Evolutionary conservation across 495 filamentous ascomycete species (phyloP).

Genomic region (Trichoderma virens): DNA sequence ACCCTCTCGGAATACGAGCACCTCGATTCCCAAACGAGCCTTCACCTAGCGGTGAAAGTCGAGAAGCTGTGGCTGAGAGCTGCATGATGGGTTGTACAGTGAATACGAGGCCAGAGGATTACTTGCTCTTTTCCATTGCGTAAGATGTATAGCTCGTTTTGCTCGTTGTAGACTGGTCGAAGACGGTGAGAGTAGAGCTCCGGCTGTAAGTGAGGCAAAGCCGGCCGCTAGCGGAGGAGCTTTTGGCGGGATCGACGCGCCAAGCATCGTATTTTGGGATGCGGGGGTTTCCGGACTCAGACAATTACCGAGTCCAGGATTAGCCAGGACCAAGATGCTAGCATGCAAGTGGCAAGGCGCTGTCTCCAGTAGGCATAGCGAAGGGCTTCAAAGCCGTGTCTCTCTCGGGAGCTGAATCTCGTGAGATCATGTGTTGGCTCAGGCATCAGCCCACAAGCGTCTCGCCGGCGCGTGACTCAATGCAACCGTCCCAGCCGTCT

Average conservation of each 20-base stretch:
- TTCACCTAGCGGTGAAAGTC: not conserved
- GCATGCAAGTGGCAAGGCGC: not conserved
- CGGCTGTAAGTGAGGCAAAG: not conserved
- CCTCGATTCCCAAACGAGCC: not conserved
- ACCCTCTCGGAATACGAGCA: not conserved
- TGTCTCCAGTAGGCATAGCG: not conserved
- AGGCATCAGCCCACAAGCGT: not conserved
- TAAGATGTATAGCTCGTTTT: not conserved
- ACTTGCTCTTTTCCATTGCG: constrained; percentile 1
- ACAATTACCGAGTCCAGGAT: not conserved
- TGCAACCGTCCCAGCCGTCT: not conserved
- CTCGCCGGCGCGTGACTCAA: not conserved
- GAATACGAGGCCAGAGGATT: not conserved
- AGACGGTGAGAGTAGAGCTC: not conserved
- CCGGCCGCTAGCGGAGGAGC: not conserved
- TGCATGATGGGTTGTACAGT: not conserved
- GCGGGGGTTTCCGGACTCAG: not conserved
- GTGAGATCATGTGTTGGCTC: not conserved
- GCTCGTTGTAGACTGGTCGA: not conserved
- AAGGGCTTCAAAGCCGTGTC: too few relatives aligned
- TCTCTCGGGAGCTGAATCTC: not conserved
- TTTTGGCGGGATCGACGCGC: not conserved
- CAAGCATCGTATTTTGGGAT: constrained; percentile 7
- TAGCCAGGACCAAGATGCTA: not conserved
- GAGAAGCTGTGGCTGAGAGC: not conserved